Conservation (phyloP, 2,329 filamentous ascomycete genomes). For the Talaromyces marneffei region DNA sequence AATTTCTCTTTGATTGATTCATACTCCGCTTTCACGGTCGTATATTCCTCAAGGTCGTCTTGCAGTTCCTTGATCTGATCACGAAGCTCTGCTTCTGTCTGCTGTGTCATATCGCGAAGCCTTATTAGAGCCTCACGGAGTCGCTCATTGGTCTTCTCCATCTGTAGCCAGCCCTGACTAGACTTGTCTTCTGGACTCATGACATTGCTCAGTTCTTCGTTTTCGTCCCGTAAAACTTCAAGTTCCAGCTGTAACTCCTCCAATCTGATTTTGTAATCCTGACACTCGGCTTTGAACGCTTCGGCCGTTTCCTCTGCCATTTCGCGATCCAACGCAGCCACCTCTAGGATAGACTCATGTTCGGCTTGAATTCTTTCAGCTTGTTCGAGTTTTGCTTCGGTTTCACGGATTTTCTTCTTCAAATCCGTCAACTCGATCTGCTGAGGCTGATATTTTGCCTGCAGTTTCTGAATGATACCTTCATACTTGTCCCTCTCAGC, state of each 20-base stretch:
- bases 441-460: constrained; percentile 79
- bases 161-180: constrained; percentile 80
- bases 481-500: constrained; percentile 55
- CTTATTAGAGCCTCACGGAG: constrained; percentile 78
- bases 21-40: constrained; percentile 62
- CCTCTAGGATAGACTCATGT: constrained; percentile 76
- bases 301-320: constrained; percentile 95
- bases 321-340: constrained; percentile 83
- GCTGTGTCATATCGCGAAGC: constrained; percentile 78
- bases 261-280: constrained; percentile 65
- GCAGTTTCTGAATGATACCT: constrained; percentile 80
- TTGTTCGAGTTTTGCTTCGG: constrained; percentile 61
- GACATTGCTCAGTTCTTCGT: constrained; percentile 72
- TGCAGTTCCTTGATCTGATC: constrained; percentile 69
- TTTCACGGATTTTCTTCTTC: constrained; percentile 70
- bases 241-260: constrained; percentile 86
- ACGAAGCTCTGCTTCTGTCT: constrained; percentile 73
- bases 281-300: constrained; percentile 70
- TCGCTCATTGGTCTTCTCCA: constrained; percentile 85
- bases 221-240: constrained; percentile 81
- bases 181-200: constrained; percentile 84
- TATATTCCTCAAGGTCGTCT: constrained; percentile 64
- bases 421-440: constrained; percentile 73
- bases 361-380: constrained; percentile 73
- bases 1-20: constrained; percentile 67